A percentile compares a stretch with the other conserved stretches of the same genome.
Evolutionary conservation across 208 protist genomes (phyloP).

Genomic region (Leishmania mexicana): DNA sequence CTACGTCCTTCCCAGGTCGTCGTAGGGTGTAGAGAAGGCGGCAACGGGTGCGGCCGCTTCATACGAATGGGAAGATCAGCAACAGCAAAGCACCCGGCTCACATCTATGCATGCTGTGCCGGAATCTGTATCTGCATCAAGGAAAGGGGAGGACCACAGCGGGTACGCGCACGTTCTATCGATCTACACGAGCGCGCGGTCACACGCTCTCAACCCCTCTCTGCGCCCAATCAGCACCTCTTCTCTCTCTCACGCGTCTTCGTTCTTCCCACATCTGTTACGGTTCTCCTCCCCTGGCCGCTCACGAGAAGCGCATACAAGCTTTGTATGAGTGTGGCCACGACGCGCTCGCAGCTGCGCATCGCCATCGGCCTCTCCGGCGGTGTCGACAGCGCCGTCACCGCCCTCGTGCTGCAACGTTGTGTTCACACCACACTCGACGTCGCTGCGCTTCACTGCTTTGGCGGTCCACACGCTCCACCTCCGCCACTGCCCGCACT

Average conservation of each 20-base stretch:
- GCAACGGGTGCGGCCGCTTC: neutral
- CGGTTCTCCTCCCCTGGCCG: neutral
- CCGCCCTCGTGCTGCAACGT: slow-evolving; percentile 56
- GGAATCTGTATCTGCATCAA: neutral
- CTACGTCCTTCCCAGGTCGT: neutral
- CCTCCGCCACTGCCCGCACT: slow-evolving; percentile 9
- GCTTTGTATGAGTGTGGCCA: neutral
- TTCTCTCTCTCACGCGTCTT: neutral
- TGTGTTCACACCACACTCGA: slow-evolving; percentile 59
- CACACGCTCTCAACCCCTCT: neutral
- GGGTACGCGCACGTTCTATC: neutral
- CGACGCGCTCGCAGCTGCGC: slow-evolving; percentile 18
- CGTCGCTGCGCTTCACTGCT: slow-evolving; percentile 46
- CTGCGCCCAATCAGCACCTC: neutral
- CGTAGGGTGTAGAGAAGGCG: neutral
- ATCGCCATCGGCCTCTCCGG: slow-evolving; percentile 79
- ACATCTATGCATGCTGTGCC: neutral
- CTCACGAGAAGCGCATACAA: neutral
- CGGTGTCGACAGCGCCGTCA: slow-evolving; percentile 81
- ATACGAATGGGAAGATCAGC: neutral
- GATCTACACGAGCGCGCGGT: neutral
- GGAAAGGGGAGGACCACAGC: neutral
- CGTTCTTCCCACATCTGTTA: neutral
- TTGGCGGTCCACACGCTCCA: slow-evolving; percentile 11
- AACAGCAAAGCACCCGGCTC: neutral